Percentiles rank a stretch among this genome's conserved stretches.
Conservation (phyloP, 306 rosid genomes). For the Dalbergia cochinchinensis region DNA sequence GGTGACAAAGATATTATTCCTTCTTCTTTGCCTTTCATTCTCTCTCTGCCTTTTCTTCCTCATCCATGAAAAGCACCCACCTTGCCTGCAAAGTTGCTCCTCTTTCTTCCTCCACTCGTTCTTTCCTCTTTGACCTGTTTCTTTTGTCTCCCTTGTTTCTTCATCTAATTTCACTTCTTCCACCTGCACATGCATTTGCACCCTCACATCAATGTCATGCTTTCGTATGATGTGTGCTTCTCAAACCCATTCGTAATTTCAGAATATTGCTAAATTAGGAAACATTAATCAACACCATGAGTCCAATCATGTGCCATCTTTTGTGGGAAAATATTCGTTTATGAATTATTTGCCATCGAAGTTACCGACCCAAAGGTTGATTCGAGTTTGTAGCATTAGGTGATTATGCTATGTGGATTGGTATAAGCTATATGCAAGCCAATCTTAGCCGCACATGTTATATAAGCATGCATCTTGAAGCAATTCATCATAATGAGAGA, state of each 20-base stretch:
- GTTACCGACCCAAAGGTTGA: constrained; percentile 25
- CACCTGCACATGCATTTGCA: constrained; percentile 65
- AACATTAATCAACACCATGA: constrained; percentile 38
- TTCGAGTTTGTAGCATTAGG: constrained; percentile 21
- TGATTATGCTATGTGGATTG: neutral
- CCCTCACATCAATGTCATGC: constrained; percentile 50
- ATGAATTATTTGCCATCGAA: neutral
- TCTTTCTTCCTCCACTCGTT: constrained; percentile 51
- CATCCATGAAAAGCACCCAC: constrained; percentile 95
- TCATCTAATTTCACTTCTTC: constrained; percentile 57
- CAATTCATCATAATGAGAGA: too few species aligned
- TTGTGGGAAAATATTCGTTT: constrained; percentile 18
- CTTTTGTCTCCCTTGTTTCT: constrained; percentile 60
- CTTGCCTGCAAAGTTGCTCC: constrained; percentile 53
- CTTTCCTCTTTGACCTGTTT: constrained; percentile 44
- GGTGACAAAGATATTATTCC: constrained; percentile 54
- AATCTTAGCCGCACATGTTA: too few species aligned
- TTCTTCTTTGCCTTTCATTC: constrained; percentile 67
- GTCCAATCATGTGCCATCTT: constrained; percentile 13
- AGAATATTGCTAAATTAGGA: constrained; percentile 33
- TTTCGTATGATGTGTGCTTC: constrained; percentile 5
- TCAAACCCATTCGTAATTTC: constrained; percentile 15
- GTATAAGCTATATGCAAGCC: too few species aligned
- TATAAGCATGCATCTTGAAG: too few species aligned
- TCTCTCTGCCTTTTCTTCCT: constrained; percentile 67